A percentile compares a stretch with the other conserved stretches of the same genome.
phyloP scores from a whole-genome alignment of 805 yeast genomes.

The Candida saitoana region DNA sequence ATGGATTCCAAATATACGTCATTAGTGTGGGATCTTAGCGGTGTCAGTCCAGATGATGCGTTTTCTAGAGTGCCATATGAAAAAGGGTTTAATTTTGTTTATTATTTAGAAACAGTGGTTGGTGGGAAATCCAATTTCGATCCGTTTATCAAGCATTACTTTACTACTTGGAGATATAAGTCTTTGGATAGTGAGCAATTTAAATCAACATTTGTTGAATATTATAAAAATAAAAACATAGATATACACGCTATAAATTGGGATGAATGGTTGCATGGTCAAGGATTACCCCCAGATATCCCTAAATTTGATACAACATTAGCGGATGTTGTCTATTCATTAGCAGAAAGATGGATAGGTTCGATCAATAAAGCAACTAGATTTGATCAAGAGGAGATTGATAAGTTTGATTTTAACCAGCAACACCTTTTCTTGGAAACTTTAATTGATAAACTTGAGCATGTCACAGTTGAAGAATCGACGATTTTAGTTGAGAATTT shows the following conservation, averaged over 20 bases:
- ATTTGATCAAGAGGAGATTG: conserved; percentile 15
- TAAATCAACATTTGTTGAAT: conserved; percentile 22
- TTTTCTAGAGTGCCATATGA: conserved; percentile 34
- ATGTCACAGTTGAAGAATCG: conserved; percentile 10
- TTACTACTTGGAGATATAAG: conserved; percentile 22
- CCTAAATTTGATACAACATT: conserved; percentile 26
- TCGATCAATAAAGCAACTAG: conserved; percentile 5
- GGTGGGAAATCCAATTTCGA: conserved; percentile 24
- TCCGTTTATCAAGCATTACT: conserved; percentile 26
- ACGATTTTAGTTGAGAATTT: conserved; percentile 13
- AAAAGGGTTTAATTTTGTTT: conserved; percentile 32
- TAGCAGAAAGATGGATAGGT: conserved; percentile 21
- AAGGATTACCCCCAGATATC: conserved; percentile 23
- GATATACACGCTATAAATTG: conserved; percentile 24
- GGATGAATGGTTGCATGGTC: conserved; percentile 24
- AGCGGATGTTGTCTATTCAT: conserved; percentile 23
- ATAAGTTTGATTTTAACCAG: conserved; percentile 21
- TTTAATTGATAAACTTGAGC: conserved; percentile 11
- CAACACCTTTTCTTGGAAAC: conserved; percentile 22
- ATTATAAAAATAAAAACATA: conserved; percentile 18
- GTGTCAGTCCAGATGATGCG: conserved; percentile 26
- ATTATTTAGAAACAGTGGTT: conserved; percentile 20
- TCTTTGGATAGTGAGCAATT: conserved; percentile 26
- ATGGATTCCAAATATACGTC: conserved; percentile 20
- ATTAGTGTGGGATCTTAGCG: conserved; percentile 19